Base-by-base conservation (phyloP, 768 basidiomycete species). In the Mycena vitilis region DNA sequence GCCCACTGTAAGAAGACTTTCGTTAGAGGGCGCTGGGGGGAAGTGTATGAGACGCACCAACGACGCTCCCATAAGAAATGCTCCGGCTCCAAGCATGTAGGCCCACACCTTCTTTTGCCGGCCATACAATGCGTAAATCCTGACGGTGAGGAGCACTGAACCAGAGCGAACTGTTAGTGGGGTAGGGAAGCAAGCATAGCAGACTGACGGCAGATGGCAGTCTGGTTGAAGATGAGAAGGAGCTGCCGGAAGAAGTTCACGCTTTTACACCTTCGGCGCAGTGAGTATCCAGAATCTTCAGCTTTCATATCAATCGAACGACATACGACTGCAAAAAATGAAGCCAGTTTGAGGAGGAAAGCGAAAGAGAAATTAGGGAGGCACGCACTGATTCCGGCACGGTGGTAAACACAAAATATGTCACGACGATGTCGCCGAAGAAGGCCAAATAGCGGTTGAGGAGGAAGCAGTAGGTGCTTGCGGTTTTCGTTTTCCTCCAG, bases 111-210 rank as follows among this genome's bases (percentile, higher is more conserved):
- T 53, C 11, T 15, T 63, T 23, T 36, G 34, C 6, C 54, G 30
- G 5, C 65, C 60, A 48, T 66, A 70, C 20, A 70, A 44, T 20
- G 69, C 69, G 16, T 70, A 70, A 11, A 70, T 63, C 30, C 69
- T 23, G 13, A 70, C 9, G 1, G 65, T 60, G 2, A 70, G 60
- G 10, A 70, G 55, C 1, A 70, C 64, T 56, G 22, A 30, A 0
- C 20, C n/a, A 22, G 10, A 13, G 6, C 4, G 13, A 18, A 30
- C 15, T 45, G 0, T 40, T 15, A 56, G n/a, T 56, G 38, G 4
- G 38, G 18, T 5, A 11, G 9, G 20, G 15, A 22, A 23, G 15
- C 1, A 40, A 22, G 13, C 3, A 13, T 23, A 13, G 44, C 1
- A 5, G 25, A 34, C 57, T 2, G 42, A 58, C 57, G 9, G 13